phyloP scores from a whole-genome alignment of 2,329 filamentous ascomycete species.

The Penicillium expansum region DNA sequence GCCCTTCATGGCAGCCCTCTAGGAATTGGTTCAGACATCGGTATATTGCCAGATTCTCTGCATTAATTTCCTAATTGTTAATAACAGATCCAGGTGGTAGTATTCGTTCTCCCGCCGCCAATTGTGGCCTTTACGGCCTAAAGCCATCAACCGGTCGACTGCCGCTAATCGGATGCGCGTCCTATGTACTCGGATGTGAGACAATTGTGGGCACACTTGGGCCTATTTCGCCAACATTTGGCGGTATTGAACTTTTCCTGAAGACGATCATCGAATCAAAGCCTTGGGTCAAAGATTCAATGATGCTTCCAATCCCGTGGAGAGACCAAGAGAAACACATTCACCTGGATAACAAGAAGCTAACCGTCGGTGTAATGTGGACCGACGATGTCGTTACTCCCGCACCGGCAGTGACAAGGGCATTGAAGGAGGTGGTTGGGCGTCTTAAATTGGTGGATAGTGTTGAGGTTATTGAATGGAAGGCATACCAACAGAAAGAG shows the following conservation, averaged over 20 bases:
- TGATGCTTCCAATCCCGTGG: constrained; percentile 1
- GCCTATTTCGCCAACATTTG: constrained; percentile 53
- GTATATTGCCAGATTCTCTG: not conserved
- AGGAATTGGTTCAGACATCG: constrained; percentile 25
- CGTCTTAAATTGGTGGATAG: constrained; percentile 5
- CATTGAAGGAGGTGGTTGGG: constrained; percentile 48
- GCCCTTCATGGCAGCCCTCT: constrained; percentile 24
- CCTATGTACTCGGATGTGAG: constrained; percentile 22
- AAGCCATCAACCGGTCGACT: constrained; percentile 17
- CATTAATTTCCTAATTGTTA: not conserved
- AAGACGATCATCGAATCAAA: constrained; percentile 30
- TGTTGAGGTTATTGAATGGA: constrained; percentile 30
- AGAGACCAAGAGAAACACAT: constrained; percentile 12
- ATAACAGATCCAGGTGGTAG: not conserved
- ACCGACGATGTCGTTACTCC: constrained; percentile 61
- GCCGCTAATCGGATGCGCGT: constrained; percentile 15
- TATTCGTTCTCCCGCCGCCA: not conserved
- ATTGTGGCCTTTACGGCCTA: not conserved
- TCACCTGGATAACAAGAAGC: constrained; percentile 29
- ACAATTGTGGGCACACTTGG: constrained; percentile 39
- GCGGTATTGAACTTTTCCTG: constrained; percentile 47
- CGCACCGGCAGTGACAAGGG: constrained; percentile 61
- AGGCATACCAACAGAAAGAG: constrained; percentile 49
- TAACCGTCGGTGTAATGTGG: constrained; percentile 60
- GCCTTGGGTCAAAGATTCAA: not conserved